Conservation (phyloP, 176 grass and related monocot genomes). For the bread wheat (Triticum aestivum) region IWGSC_CS_RefSeq_v2.1 NC_057796.1:105676049-105676548, state of each 20-base stretch:
- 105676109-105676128: slow-evolving; percentile 35
- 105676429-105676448: slow-evolving; percentile 60
- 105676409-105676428: too few species aligned
- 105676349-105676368: slow-evolving; percentile 29
- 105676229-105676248: slow-evolving; percentile 63
- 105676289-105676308: slow-evolving; percentile 58
- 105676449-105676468: slow-evolving; percentile 78
- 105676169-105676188: slow-evolving; percentile 38
- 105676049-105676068: neutral
- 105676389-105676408: slow-evolving; percentile 1
- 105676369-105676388: neutral
- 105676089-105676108: slow-evolving; percentile 28
- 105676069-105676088: neutral
- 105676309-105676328: slow-evolving; percentile 72
- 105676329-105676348: slow-evolving; percentile 69
- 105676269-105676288: slow-evolving; percentile 32
- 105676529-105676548: slow-evolving; percentile 60
- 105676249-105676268: slow-evolving; percentile 32
- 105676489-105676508: slow-evolving; percentile 66
- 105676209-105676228: slow-evolving; percentile 52
- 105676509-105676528: slow-evolving; percentile 39
- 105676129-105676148: slow-evolving; percentile 54
- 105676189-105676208: slow-evolving; percentile 43
- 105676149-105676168: slow-evolving; percentile 53
- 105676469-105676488: slow-evolving; percentile 91